These are phyloP conservation scores for Tylopilus vinaceipallidus DNA, from an alignment of 768 basidiomycete genomes.

Conservation along the genomic window DNA sequence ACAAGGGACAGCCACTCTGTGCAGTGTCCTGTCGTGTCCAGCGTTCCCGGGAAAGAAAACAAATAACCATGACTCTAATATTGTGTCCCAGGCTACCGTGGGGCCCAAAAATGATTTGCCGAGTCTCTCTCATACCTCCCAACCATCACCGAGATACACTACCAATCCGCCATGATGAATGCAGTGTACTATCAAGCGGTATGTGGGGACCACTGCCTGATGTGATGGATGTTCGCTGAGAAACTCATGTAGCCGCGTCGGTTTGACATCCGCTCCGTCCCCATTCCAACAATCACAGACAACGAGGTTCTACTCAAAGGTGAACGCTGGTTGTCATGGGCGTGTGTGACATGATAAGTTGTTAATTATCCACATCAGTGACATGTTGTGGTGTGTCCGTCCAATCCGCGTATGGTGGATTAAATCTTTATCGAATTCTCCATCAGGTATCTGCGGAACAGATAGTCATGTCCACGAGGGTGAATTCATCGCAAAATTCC, in stretches of 20 bases:
- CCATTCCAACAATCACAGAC: slow-evolving; percentile 51
- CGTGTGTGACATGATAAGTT: neutral
- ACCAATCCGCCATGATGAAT: slow-evolving; percentile 36
- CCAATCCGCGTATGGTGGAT: neutral
- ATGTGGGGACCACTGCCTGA: neutral
- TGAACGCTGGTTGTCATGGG: slow-evolving; percentile 14
- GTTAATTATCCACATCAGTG: slow-evolving; percentile 25
- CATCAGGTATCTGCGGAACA: slow-evolving; percentile 51
- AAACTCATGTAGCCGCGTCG: slow-evolving; percentile 38
- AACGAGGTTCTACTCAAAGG: slow-evolving; percentile 62
- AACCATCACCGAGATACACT: neutral
- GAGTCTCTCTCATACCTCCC: neutral
- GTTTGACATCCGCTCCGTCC: slow-evolving; percentile 50
- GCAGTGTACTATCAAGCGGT: slow-evolving; percentile 49
- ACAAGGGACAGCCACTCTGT: neutral
- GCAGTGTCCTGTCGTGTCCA: neutral
- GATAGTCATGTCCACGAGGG: slow-evolving; percentile 58
- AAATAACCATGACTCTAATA: neutral
- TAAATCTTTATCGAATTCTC: neutral
- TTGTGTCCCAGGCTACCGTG: slow-evolving; percentile 14
- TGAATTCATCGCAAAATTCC: slow-evolving; percentile 61
- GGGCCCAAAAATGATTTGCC: neutral
- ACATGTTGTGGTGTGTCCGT: slow-evolving; percentile 36
- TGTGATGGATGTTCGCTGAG: neutral
- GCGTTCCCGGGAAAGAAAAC: neutral